Percentiles rank a stretch among this genome's conserved stretches.
Conservation (phyloP, 2,329 filamentous ascomycete species). For the Sporothrix schenckii region DNA sequence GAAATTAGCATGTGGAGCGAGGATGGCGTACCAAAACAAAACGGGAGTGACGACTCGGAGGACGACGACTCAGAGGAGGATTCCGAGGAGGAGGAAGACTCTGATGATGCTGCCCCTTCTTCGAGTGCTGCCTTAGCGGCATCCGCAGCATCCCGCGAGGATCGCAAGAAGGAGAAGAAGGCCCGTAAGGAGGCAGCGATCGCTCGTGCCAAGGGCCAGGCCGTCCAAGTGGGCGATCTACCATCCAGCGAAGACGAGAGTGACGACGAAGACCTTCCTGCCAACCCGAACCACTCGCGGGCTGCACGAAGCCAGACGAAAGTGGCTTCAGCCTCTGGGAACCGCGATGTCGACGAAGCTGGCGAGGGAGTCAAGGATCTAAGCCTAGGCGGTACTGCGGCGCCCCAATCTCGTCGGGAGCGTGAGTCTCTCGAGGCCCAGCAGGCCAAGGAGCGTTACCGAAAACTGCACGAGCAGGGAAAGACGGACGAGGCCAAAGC, state of each 20-base stretch:
- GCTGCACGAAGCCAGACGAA: conserved; percentile 64
- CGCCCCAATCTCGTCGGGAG: conserved; percentile 56
- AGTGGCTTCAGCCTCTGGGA: conserved; percentile 41
- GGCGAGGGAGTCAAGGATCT: conserved; percentile 61
- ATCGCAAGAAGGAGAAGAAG: conserved; percentile 90
- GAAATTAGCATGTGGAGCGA: conserved; percentile 85
- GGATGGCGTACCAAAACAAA: conserved; percentile 48
- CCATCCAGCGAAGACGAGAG: conserved; percentile 68
- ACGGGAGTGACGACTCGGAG: conserved; percentile 51
- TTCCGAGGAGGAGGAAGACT: conserved; percentile 53
- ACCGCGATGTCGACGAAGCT: conserved; percentile 51
- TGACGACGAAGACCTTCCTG: conserved; percentile 66
- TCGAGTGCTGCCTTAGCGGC: conserved; percentile 48
- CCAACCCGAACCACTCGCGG: conserved; percentile 90
- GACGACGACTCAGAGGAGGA: conserved; percentile 58
- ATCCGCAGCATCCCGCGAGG: conserved; percentile 69
- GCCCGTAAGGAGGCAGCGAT: conserved; percentile 61
- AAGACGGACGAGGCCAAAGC: conserved; percentile 96
- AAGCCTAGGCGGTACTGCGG: conserved; percentile 44
- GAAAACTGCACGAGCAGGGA: conserved; percentile 88
- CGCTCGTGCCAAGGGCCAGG: conserved; percentile 69
- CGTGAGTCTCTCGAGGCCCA: conserved; percentile 80
- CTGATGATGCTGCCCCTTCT: conserved; percentile 52
- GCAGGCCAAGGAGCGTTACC: conserved; percentile 85
- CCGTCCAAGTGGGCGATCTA: conserved; percentile 81